phyloP scores from a whole-genome alignment of 176 grass and related monocot species.

The Elymus sibiricus region DNA sequence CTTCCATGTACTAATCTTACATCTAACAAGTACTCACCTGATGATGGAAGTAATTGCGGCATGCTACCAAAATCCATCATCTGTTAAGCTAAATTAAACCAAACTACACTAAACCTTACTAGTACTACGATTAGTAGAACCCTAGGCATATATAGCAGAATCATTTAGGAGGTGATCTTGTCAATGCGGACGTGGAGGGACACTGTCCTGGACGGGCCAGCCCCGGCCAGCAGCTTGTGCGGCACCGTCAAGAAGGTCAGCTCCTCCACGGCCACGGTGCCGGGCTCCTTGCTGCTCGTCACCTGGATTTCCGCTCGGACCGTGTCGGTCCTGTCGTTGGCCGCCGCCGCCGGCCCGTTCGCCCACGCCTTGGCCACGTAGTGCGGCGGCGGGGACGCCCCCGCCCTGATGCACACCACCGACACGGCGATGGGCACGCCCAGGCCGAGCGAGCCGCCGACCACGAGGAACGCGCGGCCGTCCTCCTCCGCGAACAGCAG shows the following conservation, averaged over 20 bases:
- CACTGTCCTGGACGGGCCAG: neutral
- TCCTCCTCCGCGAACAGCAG: neutral
- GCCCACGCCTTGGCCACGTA: neutral
- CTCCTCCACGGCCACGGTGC: neutral
- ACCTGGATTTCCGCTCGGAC: neutral
- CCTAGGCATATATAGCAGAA: too few species aligned
- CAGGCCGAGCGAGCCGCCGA: neutral
- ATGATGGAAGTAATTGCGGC: too few species aligned
- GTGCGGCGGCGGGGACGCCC: neutral
- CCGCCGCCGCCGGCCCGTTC: neutral
- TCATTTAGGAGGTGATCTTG: neutral
- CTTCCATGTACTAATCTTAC: too few species aligned
- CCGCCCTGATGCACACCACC: neutral
- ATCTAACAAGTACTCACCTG: too few species aligned
- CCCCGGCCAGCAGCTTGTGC: neutral
- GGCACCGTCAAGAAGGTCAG: neutral
- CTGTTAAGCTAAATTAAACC: too few species aligned
- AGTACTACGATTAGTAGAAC: too few species aligned
- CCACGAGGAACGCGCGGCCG: neutral
- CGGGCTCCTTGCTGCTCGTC: neutral
- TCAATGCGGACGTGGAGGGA: neutral
- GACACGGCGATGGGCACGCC: neutral
- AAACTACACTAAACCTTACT: too few species aligned
- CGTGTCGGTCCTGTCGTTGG: neutral
- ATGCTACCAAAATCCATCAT: too few species aligned